Percentiles rank a stretch among this genome's conserved stretches.
These are phyloP conservation scores for Stentor coeruleus DNA, from an alignment of 73 alveolate species.

Conservation along the genomic window DNA sequence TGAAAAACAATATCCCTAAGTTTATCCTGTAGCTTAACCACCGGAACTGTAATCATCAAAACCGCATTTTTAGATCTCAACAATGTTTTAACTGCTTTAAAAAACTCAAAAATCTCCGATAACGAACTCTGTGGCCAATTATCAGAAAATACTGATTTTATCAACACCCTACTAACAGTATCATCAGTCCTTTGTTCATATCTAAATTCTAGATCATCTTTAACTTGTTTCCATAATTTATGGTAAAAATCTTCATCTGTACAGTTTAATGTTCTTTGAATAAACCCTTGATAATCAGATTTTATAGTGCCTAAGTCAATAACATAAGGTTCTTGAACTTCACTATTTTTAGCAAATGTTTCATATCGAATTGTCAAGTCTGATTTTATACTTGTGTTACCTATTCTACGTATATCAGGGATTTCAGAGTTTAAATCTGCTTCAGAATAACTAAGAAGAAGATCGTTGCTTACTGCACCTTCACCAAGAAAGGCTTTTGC, in stretches of 20 bases:
- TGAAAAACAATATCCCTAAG: background rate
- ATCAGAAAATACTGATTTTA: no score
- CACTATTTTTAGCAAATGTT: slow-evolving; percentile 6
- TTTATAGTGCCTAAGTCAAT: slow-evolving; percentile 1
- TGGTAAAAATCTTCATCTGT: background rate
- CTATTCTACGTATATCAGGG: slow-evolving; percentile 6
- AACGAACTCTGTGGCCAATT: background rate
- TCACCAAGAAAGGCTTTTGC: background rate
- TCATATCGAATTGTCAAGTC: background rate
- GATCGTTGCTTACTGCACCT: slow-evolving; percentile 12
- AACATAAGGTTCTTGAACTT: background rate
- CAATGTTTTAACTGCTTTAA: background rate
- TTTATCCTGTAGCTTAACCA: background rate
- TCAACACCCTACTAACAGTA: no score
- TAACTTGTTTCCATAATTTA: background rate
- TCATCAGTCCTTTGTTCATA: no score
- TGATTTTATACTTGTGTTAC: background rate
- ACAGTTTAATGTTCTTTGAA: background rate
- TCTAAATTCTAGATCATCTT: background rate
- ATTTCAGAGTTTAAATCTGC: background rate
- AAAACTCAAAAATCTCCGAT: background rate
- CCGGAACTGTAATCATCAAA: background rate
- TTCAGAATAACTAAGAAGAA: background rate
- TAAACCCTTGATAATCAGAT: background rate
- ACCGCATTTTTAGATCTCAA: background rate